Base-by-base conservation (phyloP, 495 filamentous ascomycete genomes). In the Xylaria venustula region DNA sequence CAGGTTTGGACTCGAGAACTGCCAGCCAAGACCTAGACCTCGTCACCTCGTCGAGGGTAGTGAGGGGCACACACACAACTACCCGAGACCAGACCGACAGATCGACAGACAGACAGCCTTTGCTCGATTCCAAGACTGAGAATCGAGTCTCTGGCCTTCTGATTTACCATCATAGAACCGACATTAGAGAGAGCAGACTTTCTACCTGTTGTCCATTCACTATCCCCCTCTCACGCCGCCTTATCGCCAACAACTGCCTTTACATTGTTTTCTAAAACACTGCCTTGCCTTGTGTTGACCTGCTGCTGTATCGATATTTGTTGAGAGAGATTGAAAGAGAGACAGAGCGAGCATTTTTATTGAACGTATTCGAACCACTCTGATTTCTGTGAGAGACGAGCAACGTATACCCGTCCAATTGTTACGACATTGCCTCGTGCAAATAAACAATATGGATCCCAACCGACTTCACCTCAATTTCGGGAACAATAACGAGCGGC, bases 391-490 rank as follows among this genome's bases (percentile, higher is more conserved):
- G 23, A 55, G 40, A 34, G n/a, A 12, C 40, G 4, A 14, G 26
- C 34, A 15, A 6, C 40, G 4, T 22, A 17, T 45, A 17, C 7
- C 8, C 11, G 7, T 25, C 34, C 28, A 40, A 49, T 28, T 40
- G 44, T n/a, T n/a, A n/a, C n/a, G 45, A 15, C 32, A 22, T 19
- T 32, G 53, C 40, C 40, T 44, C 5, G 11, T 11, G 5, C 40
- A 3, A 37, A 11, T 7, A 34, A 32, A 17, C 47, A 76, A 71
- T 46, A 81, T 80, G 78, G 77, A 81, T 69, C 76, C 78, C 61
- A 77, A 85, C 64, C 87, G 87, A 55, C 80, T 90, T 57, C 85
- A 87, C 68, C 79, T 92, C 63, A 92, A 92, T 74, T 89, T 91
- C 70, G 79, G 77, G 63, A 85, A 76, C 66, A 86, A 50, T n/a